Evolutionary conservation across 495 filamentous ascomycete genomes (phyloP).

Genomic region (Cercophora newfieldiana): DNA sequence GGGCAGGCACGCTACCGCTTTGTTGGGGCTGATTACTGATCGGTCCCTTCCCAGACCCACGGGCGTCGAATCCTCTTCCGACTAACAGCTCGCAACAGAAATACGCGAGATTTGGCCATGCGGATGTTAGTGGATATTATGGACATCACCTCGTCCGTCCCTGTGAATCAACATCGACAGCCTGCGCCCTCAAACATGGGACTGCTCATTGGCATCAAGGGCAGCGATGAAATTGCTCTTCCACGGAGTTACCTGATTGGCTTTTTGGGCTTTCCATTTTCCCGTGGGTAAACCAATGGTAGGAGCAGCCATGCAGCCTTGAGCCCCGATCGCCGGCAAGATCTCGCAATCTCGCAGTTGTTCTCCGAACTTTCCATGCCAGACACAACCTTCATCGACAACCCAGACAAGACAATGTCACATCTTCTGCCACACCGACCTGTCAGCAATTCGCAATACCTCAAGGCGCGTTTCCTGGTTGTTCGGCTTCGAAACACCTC

Average conservation of each 20-base stretch:
- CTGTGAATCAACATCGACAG: no score
- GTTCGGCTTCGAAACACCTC: not conserved
- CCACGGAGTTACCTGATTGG: no score
- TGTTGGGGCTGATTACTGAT: constrained; percentile 16
- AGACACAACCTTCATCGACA: not conserved
- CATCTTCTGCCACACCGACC: not conserved
- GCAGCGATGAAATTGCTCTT: no score
- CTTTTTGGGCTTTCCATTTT: no score
- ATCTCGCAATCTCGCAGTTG: not conserved
- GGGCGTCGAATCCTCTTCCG: not conserved
- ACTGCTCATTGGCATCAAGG: no score
- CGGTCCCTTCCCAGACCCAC: not conserved
- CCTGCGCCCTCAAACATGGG: no score
- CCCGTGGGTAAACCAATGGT: no score
- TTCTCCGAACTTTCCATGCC: not conserved
- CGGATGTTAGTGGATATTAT: not conserved
- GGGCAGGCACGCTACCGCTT: not conserved
- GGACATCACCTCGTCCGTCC: no score
- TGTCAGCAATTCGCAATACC: not conserved
- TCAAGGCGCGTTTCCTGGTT: not conserved
- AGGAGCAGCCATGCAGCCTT: no score
- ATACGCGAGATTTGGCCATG: not conserved
- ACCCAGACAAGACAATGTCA: not conserved
- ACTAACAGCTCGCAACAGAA: not conserved
- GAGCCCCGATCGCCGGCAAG: not conserved